Percentiles rank a stretch among this genome's conserved stretches.
Conservation (phyloP, 163 green algal genomes). For the Scenedesmus sp. region DNA sequence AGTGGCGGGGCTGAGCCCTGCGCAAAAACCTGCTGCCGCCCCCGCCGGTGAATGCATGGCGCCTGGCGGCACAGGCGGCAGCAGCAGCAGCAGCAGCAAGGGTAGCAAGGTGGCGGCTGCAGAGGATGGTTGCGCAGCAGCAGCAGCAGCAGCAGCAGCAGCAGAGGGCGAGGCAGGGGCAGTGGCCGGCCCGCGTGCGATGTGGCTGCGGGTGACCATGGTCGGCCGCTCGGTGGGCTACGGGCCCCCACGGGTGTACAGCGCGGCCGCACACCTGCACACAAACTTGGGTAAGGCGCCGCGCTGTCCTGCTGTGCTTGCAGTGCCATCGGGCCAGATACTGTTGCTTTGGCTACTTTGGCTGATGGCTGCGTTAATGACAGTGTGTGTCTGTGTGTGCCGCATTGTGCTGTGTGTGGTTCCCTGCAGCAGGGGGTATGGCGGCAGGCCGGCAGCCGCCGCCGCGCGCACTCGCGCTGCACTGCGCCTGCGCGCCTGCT, state of each 20-base stretch:
- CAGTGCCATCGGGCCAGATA: too few species aligned
- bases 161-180: background rate
- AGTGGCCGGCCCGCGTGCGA: constrained; percentile 13
- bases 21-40: background rate
- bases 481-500: background rate
- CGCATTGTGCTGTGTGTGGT: too few species aligned
- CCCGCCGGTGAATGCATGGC: background rate
- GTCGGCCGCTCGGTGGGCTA: background rate
- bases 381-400: too few species aligned
- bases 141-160: constrained; percentile 6
- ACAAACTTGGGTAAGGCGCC: constrained; percentile 15
- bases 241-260: constrained; percentile 23
- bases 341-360: too few species aligned
- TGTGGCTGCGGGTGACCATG: constrained; percentile 25
- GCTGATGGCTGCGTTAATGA: too few species aligned
- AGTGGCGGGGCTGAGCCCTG: background rate
- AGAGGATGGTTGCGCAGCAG: background rate
- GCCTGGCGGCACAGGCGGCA: background rate
- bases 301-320: too few species aligned
- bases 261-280: constrained; percentile 7
- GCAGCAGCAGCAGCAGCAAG: background rate
- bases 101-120: background rate
- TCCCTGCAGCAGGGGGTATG: too few species aligned
- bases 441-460: too few species aligned
- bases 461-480: too few species aligned